phyloP scores from a whole-genome alignment of 2,329 filamentous ascomycete genomes.

The Arthrobotrys entomopaga region DNA sequence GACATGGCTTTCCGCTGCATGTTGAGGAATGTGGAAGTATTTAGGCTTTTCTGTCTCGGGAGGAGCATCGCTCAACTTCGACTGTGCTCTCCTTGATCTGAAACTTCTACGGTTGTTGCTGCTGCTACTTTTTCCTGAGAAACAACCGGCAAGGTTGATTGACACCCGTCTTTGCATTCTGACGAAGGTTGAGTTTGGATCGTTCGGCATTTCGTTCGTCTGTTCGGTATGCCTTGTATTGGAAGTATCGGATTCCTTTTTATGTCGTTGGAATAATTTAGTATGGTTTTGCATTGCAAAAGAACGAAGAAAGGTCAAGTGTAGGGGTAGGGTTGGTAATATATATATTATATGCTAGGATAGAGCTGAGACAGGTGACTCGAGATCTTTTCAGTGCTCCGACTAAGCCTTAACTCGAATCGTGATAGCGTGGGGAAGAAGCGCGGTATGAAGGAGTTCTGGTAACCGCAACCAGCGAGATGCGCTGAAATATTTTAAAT shows the following conservation, averaged over 20 bases:
- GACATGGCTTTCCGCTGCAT: conserved; percentile 44
- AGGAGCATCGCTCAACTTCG: not conserved
- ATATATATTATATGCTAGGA: conserved; percentile 18
- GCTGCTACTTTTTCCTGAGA: conserved; percentile 18
- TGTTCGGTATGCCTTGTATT: conserved; percentile 11
- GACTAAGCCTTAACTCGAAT: conserved; percentile 38
- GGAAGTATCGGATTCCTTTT: conserved; percentile 35
- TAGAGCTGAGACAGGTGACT: conserved; percentile 21
- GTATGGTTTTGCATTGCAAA: conserved; percentile 35
- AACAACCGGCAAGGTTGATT: conserved; percentile 30
- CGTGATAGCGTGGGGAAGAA: conserved; percentile 41
- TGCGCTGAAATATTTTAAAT: no score
- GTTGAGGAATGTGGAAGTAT: conserved; percentile 40
- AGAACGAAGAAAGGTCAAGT: conserved; percentile 12
- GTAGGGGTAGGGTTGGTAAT: conserved; percentile 22
- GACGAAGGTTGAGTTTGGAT: conserved; percentile 40
- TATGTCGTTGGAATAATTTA: conserved; percentile 47
- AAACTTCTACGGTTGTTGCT: conserved; percentile 27
- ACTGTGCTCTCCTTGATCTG: conserved; percentile 15
- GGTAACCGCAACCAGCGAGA: conserved; percentile 4
- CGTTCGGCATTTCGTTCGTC: conserved; percentile 37
- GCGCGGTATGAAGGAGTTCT: conserved; percentile 21
- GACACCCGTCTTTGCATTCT: conserved; percentile 41
- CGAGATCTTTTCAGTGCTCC: conserved; percentile 11
- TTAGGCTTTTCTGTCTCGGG: conserved; percentile 30